Percentiles rank a stretch among this genome's conserved stretches.
Conservation (phyloP, 768 basidiomycete genomes). For the Boletus pseudo-olivaceus region DNA sequence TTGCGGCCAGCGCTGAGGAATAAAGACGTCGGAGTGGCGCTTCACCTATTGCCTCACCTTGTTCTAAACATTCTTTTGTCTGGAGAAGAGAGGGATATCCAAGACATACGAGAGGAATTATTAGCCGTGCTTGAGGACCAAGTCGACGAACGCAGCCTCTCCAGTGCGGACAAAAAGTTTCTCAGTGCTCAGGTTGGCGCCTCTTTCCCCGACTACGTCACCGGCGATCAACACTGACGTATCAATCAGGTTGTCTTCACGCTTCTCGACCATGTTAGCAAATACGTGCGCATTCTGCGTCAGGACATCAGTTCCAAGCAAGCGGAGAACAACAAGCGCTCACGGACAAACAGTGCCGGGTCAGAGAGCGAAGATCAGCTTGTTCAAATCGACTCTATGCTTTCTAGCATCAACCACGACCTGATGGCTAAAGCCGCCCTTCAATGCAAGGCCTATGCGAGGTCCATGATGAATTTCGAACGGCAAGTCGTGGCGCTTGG, state of each 20-base stretch:
- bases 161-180: slow-evolving; percentile 73
- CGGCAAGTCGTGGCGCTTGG: slow-evolving; percentile 62
- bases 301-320: slow-evolving; percentile 57
- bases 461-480: slow-evolving; percentile 94
- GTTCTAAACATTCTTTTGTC: slow-evolving; percentile 82
- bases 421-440: slow-evolving; percentile 93
- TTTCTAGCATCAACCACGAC: slow-evolving; percentile 80
- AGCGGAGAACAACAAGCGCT: slow-evolving; percentile 45
- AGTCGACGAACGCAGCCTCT: slow-evolving; percentile 55
- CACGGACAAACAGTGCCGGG: slow-evolving; percentile 36
- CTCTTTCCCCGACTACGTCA: background rate
- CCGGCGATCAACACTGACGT: background rate
- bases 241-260: slow-evolving; percentile 82
- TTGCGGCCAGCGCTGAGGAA: slow-evolving; percentile 76
- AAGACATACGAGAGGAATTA: slow-evolving; percentile 72
- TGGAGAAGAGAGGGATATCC: slow-evolving; percentile 57
- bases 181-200: slow-evolving; percentile 86
- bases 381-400: slow-evolving; percentile 69
- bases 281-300: slow-evolving; percentile 77
- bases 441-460: slow-evolving; percentile 90
- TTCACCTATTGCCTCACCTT: slow-evolving; percentile 86
- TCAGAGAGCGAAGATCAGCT: slow-evolving; percentile 56
- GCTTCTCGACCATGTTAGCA: slow-evolving; percentile 91
- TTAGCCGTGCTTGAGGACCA: slow-evolving; percentile 84
- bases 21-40: slow-evolving; percentile 94